phyloP scores from a whole-genome alignment of 164 flowering plant genomes.

The Vitis riparia region DNA sequence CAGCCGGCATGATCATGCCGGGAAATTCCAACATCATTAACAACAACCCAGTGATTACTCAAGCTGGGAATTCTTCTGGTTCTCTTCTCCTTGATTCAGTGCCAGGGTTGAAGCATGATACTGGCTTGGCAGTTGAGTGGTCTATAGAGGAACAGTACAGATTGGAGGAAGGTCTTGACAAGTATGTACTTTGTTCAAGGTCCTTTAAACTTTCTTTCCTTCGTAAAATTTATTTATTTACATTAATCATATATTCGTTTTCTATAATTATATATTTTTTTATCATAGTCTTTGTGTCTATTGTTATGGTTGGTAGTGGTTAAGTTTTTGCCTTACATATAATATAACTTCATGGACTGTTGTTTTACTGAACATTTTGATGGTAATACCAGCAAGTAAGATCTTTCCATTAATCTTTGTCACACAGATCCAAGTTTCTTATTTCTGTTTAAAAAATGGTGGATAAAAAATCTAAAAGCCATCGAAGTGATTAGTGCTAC shows the following conservation, averaged over 20 bases:
- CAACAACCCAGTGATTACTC: constrained; percentile 31
- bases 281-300: no score
- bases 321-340: no score
- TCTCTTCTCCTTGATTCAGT: constrained; percentile 49
- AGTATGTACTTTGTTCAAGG: constrained; percentile 47
- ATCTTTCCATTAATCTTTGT: no score
- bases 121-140: constrained; percentile 87
- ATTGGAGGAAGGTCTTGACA: constrained; percentile 80
- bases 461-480: no score
- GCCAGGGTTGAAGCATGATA: constrained; percentile 68
- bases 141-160: constrained; percentile 74
- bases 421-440: no score
- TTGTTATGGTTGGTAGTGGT: no score
- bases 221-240: no score
- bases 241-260: no score
- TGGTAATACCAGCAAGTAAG: background rate
- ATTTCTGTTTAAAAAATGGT: no score
- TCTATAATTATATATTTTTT: no score
- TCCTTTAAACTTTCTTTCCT: background rate
- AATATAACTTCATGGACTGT: background rate
- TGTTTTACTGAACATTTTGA: background rate
- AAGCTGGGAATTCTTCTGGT: constrained; percentile 39
- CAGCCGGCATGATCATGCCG: constrained; percentile 33
- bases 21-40: constrained; percentile 37
- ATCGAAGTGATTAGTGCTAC: no score